Percentiles rank a stretch among this genome's conserved stretches.
Conservation (phyloP, 345 rosid species). For the Gossypium rotundifolium region DNA sequence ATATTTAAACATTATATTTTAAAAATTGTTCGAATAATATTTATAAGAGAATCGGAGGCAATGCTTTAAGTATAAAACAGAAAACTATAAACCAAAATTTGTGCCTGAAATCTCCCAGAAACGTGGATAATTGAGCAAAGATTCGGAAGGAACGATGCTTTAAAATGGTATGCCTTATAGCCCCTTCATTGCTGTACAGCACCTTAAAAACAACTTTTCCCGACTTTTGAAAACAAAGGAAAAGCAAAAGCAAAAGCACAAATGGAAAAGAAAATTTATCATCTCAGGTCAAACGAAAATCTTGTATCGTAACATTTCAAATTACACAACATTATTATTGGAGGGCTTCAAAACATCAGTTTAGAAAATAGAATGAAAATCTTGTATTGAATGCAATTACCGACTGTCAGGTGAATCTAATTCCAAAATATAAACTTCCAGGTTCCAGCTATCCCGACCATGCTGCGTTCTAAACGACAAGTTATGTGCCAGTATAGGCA, state of each 20-base stretch:
- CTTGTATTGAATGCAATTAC: not conserved
- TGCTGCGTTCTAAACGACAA: not conserved
- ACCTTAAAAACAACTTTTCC: not conserved
- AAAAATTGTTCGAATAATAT: too few relatives aligned
- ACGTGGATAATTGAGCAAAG: not conserved
- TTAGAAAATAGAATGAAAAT: too few relatives aligned
- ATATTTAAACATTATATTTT: too few relatives aligned
- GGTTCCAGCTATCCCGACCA: not conserved
- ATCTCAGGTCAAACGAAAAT: not conserved
- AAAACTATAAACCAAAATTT: not conserved
- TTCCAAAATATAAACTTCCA: not conserved
- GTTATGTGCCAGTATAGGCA: not conserved
- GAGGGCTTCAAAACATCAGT: not conserved
- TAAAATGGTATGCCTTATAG: not conserved
- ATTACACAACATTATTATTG: not conserved
- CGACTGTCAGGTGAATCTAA: not conserved
- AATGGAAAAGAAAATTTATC: not conserved
- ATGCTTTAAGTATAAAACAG: too few relatives aligned
- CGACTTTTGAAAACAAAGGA: not conserved
- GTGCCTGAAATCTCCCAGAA: not conserved
- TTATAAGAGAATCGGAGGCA: too few relatives aligned
- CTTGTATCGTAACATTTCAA: not conserved
- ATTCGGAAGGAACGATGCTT: not conserved
- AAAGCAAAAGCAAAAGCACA: not conserved
- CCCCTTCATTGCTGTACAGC: slow-evolving; percentile 1